Conservation (phyloP, 306 rosid species). For the Neltuma alba region DNA sequence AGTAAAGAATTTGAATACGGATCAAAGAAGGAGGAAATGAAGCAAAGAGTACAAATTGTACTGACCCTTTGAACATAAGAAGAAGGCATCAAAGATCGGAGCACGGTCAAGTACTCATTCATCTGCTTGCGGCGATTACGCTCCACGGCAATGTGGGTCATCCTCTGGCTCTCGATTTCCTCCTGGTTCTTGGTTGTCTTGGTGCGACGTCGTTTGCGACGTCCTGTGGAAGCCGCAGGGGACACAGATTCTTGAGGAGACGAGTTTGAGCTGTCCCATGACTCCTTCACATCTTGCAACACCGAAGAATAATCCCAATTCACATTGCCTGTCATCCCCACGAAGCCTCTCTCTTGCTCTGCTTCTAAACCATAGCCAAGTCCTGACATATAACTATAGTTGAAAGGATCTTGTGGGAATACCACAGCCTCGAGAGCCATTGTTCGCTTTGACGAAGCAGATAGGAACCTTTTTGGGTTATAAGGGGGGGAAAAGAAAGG, state of each 20-base stretch:
- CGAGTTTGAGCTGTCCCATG: constrained; percentile 39
- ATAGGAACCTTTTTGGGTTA: background rate
- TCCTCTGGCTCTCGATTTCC: constrained; percentile 89
- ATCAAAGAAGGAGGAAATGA: background rate
- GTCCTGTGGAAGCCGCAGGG: constrained; percentile 28
- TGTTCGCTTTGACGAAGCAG: background rate
- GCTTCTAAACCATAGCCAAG: constrained; percentile 14
- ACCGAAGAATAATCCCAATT: constrained; percentile 35
- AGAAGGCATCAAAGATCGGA: constrained; percentile 85
- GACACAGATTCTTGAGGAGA: constrained; percentile 31
- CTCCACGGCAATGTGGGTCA: constrained; percentile 94
- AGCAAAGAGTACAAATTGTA: background rate
- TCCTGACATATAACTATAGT: constrained; percentile 12
- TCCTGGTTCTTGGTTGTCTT: constrained; percentile 70
- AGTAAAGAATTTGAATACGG: background rate
- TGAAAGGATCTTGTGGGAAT: constrained; percentile 46
- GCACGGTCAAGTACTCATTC: constrained; percentile 83
- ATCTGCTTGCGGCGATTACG: constrained; percentile 89
- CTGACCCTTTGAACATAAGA: constrained; percentile 88
- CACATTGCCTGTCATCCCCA: constrained; percentile 34
- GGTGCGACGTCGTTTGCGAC: constrained; percentile 73
- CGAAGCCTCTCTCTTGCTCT: constrained; percentile 27
- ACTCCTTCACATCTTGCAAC: constrained; percentile 35
- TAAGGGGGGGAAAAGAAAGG: background rate
- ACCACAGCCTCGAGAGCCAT: constrained; percentile 52